Conservation (phyloP, 129 eudicot genomes). For the Silybum marianum region DNA sequence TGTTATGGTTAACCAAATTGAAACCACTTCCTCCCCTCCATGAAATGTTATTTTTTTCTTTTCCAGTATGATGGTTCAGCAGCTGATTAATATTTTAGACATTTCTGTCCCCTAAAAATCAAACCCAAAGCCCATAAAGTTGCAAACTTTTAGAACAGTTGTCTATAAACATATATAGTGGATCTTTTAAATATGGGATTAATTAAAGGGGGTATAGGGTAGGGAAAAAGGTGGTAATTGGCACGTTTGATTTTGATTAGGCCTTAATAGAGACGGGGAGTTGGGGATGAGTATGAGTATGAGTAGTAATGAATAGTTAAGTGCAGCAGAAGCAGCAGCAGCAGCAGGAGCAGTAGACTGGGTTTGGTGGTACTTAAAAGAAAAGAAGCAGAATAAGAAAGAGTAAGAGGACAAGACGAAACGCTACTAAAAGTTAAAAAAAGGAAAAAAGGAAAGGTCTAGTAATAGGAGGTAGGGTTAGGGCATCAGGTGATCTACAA, state of each 20-base stretch:
- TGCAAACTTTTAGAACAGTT: not conserved
- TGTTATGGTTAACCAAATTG: not conserved
- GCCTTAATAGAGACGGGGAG: not conserved
- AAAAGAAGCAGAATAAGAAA: constrained; percentile 20
- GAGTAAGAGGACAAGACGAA: constrained; percentile 27
- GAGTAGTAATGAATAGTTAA: constrained; percentile 11
- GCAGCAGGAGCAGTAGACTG: not conserved
- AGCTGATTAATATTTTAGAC: not conserved
- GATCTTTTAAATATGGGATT: not conserved
- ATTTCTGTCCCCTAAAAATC: not conserved
- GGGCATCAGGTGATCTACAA: constrained; percentile 39
- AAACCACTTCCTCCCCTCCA: not conserved
- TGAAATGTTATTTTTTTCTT: not conserved
- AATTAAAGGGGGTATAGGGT: not conserved
- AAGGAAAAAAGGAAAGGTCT: not conserved
- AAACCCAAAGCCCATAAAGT: not conserved
- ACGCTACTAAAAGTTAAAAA: constrained; percentile 19
- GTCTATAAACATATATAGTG: too few species aligned
- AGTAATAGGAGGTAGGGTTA: not conserved
- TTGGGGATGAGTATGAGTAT: not conserved
- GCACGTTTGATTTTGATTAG: not conserved
- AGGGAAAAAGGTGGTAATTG: not conserved
- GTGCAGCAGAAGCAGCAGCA: not conserved
- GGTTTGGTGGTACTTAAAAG: constrained; percentile 21
- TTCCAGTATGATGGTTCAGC: too few species aligned